Base-by-base conservation (phyloP, 371 early-diverging fungal genomes). In the Mucor sp. region DNA sequence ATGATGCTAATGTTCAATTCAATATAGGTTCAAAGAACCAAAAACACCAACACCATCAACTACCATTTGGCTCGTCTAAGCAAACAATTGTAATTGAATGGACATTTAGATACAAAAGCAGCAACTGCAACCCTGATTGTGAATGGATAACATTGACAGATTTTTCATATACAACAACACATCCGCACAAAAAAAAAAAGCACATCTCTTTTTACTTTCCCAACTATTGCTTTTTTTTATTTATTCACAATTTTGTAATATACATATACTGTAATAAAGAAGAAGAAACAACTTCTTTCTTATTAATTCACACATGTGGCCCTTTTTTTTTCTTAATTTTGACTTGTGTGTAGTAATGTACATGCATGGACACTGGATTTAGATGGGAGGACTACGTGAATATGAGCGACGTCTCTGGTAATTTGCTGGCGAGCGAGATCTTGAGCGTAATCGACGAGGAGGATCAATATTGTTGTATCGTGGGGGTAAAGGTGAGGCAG, bases 61-160 rank as follows among this genome's bases (percentile, higher is more conserved):
- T 88, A 88, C 50, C 89, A 88, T 62, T 79, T 88, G 74, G 89
- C 89, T 27, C 87, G 89, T 62, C 84, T 88, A 68, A 86, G 87
- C 71, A 88, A 85, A 74, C 89, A 86, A 68, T 77, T 87, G 60
- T 88, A 87, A 77, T 27, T 3, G 3, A 30, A 32, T 50, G 50
- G 12, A 50, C 12, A 37, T 14, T 14, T 50, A 50, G 50, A 50
- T 25, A 11, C 23, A 19, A 50, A 50, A 50, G 50, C 50, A 50
- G 25, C 11, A 37, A 23, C 21, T 50, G 50, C 50, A 23, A 25
- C 25, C 50, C 25, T 50, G 50, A 50, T 50, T 50, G 50, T 25
- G 25, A 50, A 12, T 50, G 50, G 25, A 50, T 50, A 50, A 25
- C 25, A 50, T 23, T 50, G 50, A 21, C 25, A 23, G 50, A 23